phyloP scores from a whole-genome alignment of 2,329 filamentous ascomycete species.

The Trichoderma hamatum region DNA sequence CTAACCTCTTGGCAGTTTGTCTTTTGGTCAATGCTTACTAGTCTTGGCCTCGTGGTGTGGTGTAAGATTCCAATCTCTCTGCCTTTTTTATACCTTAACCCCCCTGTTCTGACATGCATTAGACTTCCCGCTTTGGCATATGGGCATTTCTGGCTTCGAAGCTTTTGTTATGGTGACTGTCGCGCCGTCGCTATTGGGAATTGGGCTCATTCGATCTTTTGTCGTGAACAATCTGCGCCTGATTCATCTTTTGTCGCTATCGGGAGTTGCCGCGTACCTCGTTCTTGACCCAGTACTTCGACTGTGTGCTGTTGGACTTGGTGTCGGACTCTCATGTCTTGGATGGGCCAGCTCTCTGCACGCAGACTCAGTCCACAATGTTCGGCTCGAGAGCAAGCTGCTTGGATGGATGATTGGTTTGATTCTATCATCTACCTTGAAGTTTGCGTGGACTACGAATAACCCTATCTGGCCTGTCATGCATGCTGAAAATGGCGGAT shows the following conservation, averaged over 20 bases:
- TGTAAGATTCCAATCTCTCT: conserved; percentile 59
- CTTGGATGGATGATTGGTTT: conserved; percentile 81
- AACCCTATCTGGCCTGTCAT: conserved; percentile 97
- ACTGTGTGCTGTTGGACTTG: conserved; percentile 79
- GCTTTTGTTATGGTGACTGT: conserved; percentile 82
- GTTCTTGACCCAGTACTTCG: conserved; percentile 72
- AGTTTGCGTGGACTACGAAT: conserved; percentile 92
- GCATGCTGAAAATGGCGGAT: conserved; percentile 85
- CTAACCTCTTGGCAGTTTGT: conserved; percentile 63
- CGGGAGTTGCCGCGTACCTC: conserved; percentile 78
- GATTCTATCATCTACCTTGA: conserved; percentile 81
- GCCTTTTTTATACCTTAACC: background rate
- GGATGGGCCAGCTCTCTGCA: conserved; percentile 83
- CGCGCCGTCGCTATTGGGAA: conserved; percentile 77
- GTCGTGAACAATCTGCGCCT: conserved; percentile 69
- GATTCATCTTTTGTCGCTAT: conserved; percentile 75
- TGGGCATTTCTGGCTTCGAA: conserved; percentile 98
- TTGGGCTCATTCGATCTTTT: conserved; percentile 68
- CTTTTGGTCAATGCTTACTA: conserved; percentile 94
- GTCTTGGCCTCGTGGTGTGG: conserved; percentile 87
- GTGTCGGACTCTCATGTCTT: conserved; percentile 77
- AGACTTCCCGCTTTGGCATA: conserved; percentile 98
- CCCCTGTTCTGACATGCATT: conserved; percentile 29
- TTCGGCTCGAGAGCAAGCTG: conserved; percentile 78
- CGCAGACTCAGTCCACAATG: conserved; percentile 73